phyloP scores from a whole-genome alignment of 2,329 filamentous ascomycete species.

The Aspergillus uvarum region DNA sequence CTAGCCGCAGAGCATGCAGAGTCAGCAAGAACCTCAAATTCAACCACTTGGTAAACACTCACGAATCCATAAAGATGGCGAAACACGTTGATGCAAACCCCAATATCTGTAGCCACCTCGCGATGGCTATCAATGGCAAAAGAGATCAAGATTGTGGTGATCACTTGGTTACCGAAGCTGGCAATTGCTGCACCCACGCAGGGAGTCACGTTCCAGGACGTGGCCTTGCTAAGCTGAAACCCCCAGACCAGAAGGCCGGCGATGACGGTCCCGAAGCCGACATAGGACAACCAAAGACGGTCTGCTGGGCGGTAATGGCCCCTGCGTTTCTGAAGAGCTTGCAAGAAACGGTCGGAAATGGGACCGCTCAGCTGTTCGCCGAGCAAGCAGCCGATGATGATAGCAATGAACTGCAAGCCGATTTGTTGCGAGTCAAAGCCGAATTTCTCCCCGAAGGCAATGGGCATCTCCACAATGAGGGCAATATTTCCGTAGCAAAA shows the following conservation, averaged over 20 bases:
- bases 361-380: conserved; percentile 60
- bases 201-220: conserved; percentile 57
- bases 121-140: conserved; percentile 61
- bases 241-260: conserved; percentile 56
- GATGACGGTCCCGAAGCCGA: conserved; percentile 53
- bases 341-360: conserved; percentile 53
- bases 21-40: background rate
- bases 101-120: conserved; percentile 54
- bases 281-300: conserved; percentile 58
- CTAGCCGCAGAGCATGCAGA: conserved; percentile 3
- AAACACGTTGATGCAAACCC: conserved; percentile 59
- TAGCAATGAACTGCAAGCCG: conserved; percentile 57
- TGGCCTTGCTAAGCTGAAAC: conserved; percentile 50
- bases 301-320: conserved; percentile 47
- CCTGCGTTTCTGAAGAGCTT: conserved; percentile 32
- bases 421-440: conserved; percentile 58
- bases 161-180: conserved; percentile 59
- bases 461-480: conserved; percentile 58
- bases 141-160: conserved; percentile 61
- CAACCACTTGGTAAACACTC: conserved; percentile 29
- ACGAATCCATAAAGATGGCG: conserved; percentile 57
- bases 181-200: conserved; percentile 55
- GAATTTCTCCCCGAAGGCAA: conserved; percentile 56
- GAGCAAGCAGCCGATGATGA: conserved; percentile 58
- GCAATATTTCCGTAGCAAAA: conserved; percentile 57